phyloP scores from a whole-genome alignment of 2,329 filamentous ascomycete species.

The Neopestalotiopsis sp. region DNA sequence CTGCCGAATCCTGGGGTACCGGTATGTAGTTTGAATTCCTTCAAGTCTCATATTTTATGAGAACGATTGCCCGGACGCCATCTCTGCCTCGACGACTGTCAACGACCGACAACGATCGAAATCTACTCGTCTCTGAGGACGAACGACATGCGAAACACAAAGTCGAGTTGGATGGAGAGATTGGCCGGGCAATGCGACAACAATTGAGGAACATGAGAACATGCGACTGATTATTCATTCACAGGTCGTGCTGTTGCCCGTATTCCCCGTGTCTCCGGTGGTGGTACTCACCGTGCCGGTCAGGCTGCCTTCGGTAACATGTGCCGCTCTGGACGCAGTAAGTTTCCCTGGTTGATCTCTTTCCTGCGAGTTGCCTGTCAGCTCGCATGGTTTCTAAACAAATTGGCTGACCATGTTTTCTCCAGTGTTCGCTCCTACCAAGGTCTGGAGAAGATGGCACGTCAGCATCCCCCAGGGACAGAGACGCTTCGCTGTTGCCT shows the following conservation, averaged over 20 bases:
- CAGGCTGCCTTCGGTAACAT: conserved; percentile 99
- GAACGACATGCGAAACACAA: no score
- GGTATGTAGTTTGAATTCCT: conserved; percentile 63
- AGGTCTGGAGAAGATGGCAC: conserved; percentile 99
- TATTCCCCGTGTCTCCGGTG: conserved; percentile 99
- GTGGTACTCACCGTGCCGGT: conserved; percentile 99
- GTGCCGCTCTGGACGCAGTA: conserved; percentile 95
- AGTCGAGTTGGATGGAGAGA: no score
- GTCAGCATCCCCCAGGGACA: conserved; percentile 99
- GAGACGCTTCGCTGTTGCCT: conserved; percentile 98
- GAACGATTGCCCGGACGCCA: no score
- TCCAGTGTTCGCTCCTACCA: conserved; percentile 93
- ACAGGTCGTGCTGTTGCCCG: conserved; percentile 97
- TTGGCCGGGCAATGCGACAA: not conserved
- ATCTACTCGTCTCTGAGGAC: no score
- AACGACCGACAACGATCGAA: no score
- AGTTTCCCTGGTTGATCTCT: no score
- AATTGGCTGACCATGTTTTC: no score
- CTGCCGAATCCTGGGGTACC: conserved; percentile 99
- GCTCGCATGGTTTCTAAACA: no score
- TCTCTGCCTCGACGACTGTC: no score
- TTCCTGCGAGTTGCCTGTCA: no score
- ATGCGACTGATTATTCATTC: conserved; percentile 18
- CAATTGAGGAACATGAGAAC: not conserved
- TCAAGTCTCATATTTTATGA: no score